Percentiles rank a stretch among this genome's conserved stretches.
Conservation (phyloP, 805 yeast genomes). For the Metschnikowia dekortorum region DNA sequence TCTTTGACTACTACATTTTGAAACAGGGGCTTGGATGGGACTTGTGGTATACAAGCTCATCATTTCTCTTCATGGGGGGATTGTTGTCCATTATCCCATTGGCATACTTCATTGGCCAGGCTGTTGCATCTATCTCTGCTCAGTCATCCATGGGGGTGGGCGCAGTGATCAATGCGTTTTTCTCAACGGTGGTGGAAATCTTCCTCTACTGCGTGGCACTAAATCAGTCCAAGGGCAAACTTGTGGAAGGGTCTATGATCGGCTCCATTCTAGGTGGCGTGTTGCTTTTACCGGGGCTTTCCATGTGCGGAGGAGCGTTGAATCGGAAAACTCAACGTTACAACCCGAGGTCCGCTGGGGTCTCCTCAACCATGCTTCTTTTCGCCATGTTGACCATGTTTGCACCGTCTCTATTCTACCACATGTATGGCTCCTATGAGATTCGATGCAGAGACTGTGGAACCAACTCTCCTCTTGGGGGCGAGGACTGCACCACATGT, state of each 20-base stretch:
- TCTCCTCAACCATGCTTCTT: slow-evolving; percentile 89
- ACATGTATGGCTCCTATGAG: slow-evolving; percentile 84
- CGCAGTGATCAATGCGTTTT: slow-evolving; percentile 96
- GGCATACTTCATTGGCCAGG: slow-evolving; percentile 97
- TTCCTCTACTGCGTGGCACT: slow-evolving; percentile 90
- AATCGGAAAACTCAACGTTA: slow-evolving; percentile 90
- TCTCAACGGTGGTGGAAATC: slow-evolving; percentile 92
- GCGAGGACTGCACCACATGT: slow-evolving; percentile 60
- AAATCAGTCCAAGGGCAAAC: slow-evolving; percentile 73
- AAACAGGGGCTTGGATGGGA: slow-evolving; percentile 40
- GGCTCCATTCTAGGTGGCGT: slow-evolving; percentile 95
- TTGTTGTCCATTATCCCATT: slow-evolving; percentile 83
- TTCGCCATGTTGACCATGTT: slow-evolving; percentile 88
- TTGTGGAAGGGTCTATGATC: slow-evolving; percentile 94
- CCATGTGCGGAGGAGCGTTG: slow-evolving; percentile 97
- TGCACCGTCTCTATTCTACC: slow-evolving; percentile 87
- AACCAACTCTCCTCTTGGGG: slow-evolving; percentile 4
- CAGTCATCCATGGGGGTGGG: slow-evolving; percentile 99
- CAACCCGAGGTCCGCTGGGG: slow-evolving; percentile 96
- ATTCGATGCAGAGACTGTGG: slow-evolving; percentile 62
- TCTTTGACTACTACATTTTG: slow-evolving; percentile 67
- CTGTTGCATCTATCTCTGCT: slow-evolving; percentile 98
- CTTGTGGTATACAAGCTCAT: slow-evolving; percentile 52
- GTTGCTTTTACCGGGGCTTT: slow-evolving; percentile 81
- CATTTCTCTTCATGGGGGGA: slow-evolving; percentile 68